Percentiles rank a stretch among this genome's conserved stretches.
Evolutionary conservation across 2,329 filamentous ascomycete genomes (phyloP).

Genomic region (Coniella vitis): DNA sequence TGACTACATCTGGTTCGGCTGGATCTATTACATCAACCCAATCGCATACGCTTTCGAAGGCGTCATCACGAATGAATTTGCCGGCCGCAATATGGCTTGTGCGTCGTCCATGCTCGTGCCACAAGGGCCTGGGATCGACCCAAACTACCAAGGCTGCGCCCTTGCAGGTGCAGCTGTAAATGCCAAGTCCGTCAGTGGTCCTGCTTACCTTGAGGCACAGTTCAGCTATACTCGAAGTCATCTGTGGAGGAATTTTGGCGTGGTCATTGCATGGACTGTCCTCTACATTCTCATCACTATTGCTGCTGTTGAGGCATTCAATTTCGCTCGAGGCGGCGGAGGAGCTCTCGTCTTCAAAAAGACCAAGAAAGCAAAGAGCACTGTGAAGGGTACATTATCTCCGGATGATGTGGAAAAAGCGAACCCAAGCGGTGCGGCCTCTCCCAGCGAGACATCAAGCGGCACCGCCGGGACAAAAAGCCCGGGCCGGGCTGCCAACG

Average conservation of each 20-base stretch:
- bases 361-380: constrained; percentile 9
- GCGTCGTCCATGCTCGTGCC: constrained; percentile 39
- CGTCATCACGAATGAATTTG: constrained; percentile 48
- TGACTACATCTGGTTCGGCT: constrained; percentile 62
- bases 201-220: constrained; percentile 42
- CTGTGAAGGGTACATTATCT: constrained; percentile 3
- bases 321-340: constrained; percentile 36
- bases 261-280: constrained; percentile 67
- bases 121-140: constrained; percentile 31
- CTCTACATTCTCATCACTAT: constrained; percentile 69
- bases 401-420: constrained; percentile 15
- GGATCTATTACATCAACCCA: constrained; percentile 47
- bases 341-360: constrained; percentile 21
- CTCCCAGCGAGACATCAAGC: constrained; percentile 33
- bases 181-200: constrained; percentile 13
- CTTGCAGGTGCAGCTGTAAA: constrained; percentile 15
- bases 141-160: constrained; percentile 19
- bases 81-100: constrained; percentile 44
- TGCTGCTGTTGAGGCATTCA: constrained; percentile 61
- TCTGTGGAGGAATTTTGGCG: constrained; percentile 71
- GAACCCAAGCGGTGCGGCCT: not conserved
- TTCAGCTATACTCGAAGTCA: constrained; percentile 45
- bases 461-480: not conserved
- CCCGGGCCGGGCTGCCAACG: constrained; percentile 50
- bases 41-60: constrained; percentile 60